phyloP scores from a whole-genome alignment of 1,284 basidiomycete species.

The Cutaneotrichosporon sp. region DNA sequence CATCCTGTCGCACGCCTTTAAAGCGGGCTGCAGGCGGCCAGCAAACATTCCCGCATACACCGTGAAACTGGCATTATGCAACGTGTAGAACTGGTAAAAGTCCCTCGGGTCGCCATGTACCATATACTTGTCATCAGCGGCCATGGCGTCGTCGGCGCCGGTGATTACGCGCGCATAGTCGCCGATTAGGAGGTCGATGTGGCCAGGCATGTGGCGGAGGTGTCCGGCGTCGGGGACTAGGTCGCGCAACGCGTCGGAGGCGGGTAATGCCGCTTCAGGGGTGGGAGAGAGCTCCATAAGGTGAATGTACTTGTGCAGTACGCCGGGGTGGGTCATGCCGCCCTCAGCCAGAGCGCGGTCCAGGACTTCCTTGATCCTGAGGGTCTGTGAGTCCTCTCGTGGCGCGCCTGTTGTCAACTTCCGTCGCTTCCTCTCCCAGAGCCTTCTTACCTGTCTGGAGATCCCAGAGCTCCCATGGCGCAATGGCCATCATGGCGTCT shows the following conservation, averaged over 20 bases:
- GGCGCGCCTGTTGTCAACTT: slow-evolving; percentile 16
- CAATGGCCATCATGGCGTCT: slow-evolving; percentile 43
- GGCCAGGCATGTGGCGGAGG: slow-evolving; percentile 47
- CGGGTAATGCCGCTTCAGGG: slow-evolving; percentile 39
- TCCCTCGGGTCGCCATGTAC: slow-evolving; percentile 17
- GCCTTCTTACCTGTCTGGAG: slow-evolving; percentile 35
- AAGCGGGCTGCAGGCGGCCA: slow-evolving; percentile 38
- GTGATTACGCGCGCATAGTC: slow-evolving; percentile 44
- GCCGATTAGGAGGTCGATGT: slow-evolving; percentile 47
- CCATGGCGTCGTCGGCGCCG: slow-evolving; percentile 35
- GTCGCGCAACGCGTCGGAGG: slow-evolving; percentile 34
- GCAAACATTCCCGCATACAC: slow-evolving; percentile 48
- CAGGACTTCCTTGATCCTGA: slow-evolving; percentile 34
- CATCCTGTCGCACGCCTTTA: slow-evolving; percentile 35
- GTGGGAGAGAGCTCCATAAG: slow-evolving; percentile 43
- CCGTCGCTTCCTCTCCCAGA: neutral
- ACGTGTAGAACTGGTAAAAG: slow-evolving; percentile 45
- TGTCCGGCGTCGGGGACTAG: slow-evolving; percentile 46
- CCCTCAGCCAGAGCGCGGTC: slow-evolving; percentile 30
- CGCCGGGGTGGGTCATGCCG: slow-evolving; percentile 34
- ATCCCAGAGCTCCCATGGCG: slow-evolving; percentile 49
- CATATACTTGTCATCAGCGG: slow-evolving; percentile 41
- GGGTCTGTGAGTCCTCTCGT: slow-evolving; percentile 28
- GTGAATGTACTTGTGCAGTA: slow-evolving; percentile 49
- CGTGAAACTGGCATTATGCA: slow-evolving; percentile 44